Percentiles rank a stretch among this genome's conserved stretches.
Evolutionary conservation across 1,139 yeast genomes (phyloP).

Genomic region (Geotrichum klebahnii): DNA sequence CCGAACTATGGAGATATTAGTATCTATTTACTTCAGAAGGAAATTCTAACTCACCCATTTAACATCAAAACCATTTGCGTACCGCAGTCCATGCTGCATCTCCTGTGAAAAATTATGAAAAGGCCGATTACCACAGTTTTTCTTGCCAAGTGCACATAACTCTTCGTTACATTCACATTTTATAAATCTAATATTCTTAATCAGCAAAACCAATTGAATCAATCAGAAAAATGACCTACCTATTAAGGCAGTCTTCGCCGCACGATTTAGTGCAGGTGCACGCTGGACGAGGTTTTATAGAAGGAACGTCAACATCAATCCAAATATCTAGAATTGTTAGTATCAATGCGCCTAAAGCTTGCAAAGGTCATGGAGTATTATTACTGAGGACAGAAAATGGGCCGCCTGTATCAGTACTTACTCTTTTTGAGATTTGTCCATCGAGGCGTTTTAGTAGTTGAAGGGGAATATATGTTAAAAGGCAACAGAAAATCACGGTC

Average conservation of each 20-base stretch:
- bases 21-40: background rate
- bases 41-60: slow-evolving; percentile 23
- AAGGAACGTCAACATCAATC: slow-evolving; percentile 29
- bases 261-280: slow-evolving; percentile 38
- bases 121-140: slow-evolving; percentile 42
- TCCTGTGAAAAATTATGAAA: slow-evolving; percentile 30
- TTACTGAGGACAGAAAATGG: too few relatives aligned
- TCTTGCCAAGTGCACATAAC: slow-evolving; percentile 36
- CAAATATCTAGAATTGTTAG: slow-evolving; percentile 28
- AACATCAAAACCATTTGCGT: slow-evolving; percentile 38
- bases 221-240: slow-evolving; percentile 23
- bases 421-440: too few relatives aligned
- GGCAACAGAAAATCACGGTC: too few relatives aligned
- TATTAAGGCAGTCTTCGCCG: slow-evolving; percentile 38
- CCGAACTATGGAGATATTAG: slow-evolving; percentile 26
- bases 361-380: too few relatives aligned
- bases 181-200: slow-evolving; percentile 9
- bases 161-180: slow-evolving; percentile 37
- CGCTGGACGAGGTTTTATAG: slow-evolving; percentile 24
- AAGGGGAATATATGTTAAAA: too few relatives aligned
- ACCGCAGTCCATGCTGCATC: slow-evolving; percentile 24
- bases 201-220: background rate
- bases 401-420: too few relatives aligned
- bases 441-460: too few relatives aligned
- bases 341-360: too few relatives aligned